A percentile compares a stretch with the other conserved stretches of the same genome.
Evolutionary conservation across 2,329 filamentous ascomycete species (phyloP).

Genomic region (Colletotrichum brevisporum): DNA sequence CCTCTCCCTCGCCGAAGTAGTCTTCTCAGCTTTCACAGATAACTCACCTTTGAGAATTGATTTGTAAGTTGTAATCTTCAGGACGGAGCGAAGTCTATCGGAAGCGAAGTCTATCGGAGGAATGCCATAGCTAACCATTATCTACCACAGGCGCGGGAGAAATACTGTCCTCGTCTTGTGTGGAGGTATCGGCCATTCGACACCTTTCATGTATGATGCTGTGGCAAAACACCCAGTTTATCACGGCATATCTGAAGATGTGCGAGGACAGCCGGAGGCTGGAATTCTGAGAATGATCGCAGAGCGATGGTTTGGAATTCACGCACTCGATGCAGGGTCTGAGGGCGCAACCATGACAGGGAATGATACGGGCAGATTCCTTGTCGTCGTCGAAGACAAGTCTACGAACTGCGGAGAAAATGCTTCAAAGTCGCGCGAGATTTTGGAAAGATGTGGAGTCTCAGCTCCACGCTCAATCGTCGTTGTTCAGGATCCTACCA

Average conservation of each 20-base stretch:
- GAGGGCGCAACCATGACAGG: not conserved
- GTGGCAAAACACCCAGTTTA: conserved; percentile 51
- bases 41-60: not conserved
- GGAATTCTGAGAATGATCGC: conserved; percentile 54
- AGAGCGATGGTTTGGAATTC: conserved; percentile 45
- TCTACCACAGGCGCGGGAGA: conserved; percentile 6
- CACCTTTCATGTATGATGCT: conserved; percentile 56
- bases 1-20: conserved; percentile 27
- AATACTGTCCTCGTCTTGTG: conserved; percentile 53
- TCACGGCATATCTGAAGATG: conserved; percentile 43
- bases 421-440: conserved; percentile 51
- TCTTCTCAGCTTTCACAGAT: not conserved
- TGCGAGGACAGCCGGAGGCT: conserved; percentile 55
- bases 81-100: not conserved
- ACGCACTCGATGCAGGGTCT: not conserved
- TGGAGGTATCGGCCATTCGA: conserved; percentile 62
- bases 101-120: not conserved
- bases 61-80: not conserved
- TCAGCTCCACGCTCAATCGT: conserved; percentile 46
- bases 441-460: conserved; percentile 51
- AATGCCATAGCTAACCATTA: not conserved
- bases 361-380: conserved; percentile 1
- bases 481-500: conserved; percentile 61
- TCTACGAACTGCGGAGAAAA: conserved; percentile 63
- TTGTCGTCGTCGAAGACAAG: conserved; percentile 57